Evolutionary conservation across 805 yeast genomes (phyloP), one percentile per base, ranked within the genome.

Genomic region (Peterozyma toletana): DNA sequence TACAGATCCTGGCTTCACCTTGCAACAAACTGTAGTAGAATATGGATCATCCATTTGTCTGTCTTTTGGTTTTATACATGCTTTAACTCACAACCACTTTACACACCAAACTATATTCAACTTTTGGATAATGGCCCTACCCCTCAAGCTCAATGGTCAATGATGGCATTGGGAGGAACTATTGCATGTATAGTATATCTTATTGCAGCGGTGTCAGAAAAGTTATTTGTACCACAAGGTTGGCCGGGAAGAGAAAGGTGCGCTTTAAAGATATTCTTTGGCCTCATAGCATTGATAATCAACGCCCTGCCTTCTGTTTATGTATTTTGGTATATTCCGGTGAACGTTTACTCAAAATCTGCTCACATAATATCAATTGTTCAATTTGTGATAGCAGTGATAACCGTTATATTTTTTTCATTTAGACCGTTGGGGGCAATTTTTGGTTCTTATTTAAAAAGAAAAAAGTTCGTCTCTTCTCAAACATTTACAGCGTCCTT

Each of bases 11-110:
- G 78, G 78, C 56, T 70, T 53, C 80, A 75, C 54, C 48, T 70
- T 3, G 58, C 73, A 0, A 66, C 75, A 1, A 73, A 75, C 49
- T 75, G 73, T 48, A 72, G 68, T 50, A 57, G 80, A 48, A 68
- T 75, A 13, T 75, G 80, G 80, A 68, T 71, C 11, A 71, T 75
- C 40, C 80, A 75, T 50, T 49, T 71, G 5, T 58, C 71, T 2
- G 60, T 69, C 54, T 75, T 70, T 53, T 75, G 80, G 80, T 75
- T 68, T 49, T 73, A 63, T 48, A 70, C 77, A 5, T 63, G 73
- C 45, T 71, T 72, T 50, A 75, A 75, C 48, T 66, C 79, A 0
- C 76, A 78, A 1, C 59, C 74, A 5, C 51, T 75, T 5, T 75
- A 73, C 55, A 75, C 80, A 7, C 56, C 54, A 18, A 51, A 69